Base-by-base conservation (phyloP, 192 early-diverging fungal species). In the Coemansia sp. region DNA sequence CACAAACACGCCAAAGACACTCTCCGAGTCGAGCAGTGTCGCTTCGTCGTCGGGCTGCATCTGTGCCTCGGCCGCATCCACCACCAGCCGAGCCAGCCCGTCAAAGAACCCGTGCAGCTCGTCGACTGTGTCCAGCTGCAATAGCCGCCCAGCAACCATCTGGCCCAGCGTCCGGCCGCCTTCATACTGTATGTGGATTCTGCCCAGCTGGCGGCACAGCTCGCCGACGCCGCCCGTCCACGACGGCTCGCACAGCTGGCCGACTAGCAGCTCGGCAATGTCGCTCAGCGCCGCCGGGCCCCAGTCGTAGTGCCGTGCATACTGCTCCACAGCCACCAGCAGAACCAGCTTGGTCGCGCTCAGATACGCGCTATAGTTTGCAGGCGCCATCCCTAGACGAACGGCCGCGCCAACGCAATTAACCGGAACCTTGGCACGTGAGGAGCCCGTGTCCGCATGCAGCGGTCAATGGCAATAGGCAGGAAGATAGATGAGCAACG, bases 291-390 rank as follows among this genome's bases (percentile, higher is more conserved):
- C 27, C 29, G 27, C 16, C 4, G 65, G 54, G 4, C 57, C 65
- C 65, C 65, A 68, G 52, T 68, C 67, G 51, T 62, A 58, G 54
- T 62, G 53, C 27, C 52, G 53, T 33, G 61, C 47, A 22, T 72
- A 72, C 31, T 60, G 56, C 25, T 72, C 68, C 7, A 60, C 40
- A n/a, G 47, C 57, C 7, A 64, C 50, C 0, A 72, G 52, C 23
- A 64, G 52, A 10, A 60, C 52, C 12, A 60, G 33, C 42, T 72
- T 72, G 13, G 56, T 25, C 14, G 61, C 52, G 42, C 68, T 72
- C 32, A 72, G 52, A 21, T 72, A 72, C 30, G 38, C 45, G 48
- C 41, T 47, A 25, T 44, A 23, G 11, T 27, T 29, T 27, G 30
- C 30, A 10, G n/a, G n/a, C n/a, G n/a, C n/a, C n/a, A n/a, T n/a